phyloP scores from a whole-genome alignment of 164 flowering plant genomes.

The Euptelea pleiosperma region DNA sequence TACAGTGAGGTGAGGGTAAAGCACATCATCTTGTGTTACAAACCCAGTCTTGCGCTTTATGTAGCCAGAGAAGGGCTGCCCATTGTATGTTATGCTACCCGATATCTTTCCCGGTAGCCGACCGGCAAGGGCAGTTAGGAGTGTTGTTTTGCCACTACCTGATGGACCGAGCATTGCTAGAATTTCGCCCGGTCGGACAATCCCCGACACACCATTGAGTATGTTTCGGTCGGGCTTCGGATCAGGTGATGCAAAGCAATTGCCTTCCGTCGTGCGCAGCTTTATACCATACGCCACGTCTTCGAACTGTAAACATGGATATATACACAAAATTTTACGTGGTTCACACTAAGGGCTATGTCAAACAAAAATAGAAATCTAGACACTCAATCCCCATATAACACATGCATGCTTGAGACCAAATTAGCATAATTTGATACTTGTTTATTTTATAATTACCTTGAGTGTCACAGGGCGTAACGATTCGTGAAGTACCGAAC shows the following conservation, averaged over 20 bases:
- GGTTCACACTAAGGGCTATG: too few relatives aligned
- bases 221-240: constrained; percentile 40
- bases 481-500: constrained; percentile 34
- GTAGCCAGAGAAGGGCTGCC: constrained; percentile 53
- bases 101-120: constrained; percentile 62
- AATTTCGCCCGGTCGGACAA: constrained; percentile 75
- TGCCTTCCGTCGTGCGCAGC: constrained; percentile 6
- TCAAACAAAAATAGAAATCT: background rate
- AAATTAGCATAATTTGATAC: too few relatives aligned
- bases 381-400: background rate
- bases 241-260: constrained; percentile 26
- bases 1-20: constrained; percentile 87
- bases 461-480: constrained; percentile 51
- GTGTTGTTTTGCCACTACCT: constrained; percentile 92
- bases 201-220: constrained; percentile 64
- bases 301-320: constrained; percentile 53
- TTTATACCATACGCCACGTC: constrained; percentile 55
- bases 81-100: constrained; percentile 68
- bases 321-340: background rate
- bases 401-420: too few relatives aligned
- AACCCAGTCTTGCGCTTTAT: constrained; percentile 68
- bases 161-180: constrained; percentile 96
- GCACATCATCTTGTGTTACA: constrained; percentile 78
- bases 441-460: constrained; percentile 29
- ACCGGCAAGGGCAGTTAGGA: constrained; percentile 74